phyloP scores from a whole-genome alignment of 768 basidiomycete genomes.

The Crepidotus variabilis region DNA sequence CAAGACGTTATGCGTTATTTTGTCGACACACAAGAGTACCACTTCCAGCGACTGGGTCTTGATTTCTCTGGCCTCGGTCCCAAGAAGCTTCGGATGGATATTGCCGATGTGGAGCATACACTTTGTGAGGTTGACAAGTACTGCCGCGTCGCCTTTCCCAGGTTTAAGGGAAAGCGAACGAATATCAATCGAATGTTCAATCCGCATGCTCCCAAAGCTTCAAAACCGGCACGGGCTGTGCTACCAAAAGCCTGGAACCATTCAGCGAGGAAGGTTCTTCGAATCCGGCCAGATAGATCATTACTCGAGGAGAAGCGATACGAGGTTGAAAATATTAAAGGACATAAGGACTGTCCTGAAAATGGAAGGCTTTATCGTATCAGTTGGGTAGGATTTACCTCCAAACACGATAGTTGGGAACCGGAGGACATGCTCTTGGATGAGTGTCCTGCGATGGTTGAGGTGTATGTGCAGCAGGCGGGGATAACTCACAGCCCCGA shows the following conservation, averaged over 20 bases:
- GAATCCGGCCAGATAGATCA: conserved; percentile 35
- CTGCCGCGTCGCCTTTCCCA: conserved; percentile 51
- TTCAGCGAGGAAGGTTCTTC: conserved; percentile 13
- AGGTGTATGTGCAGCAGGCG: conserved; percentile 31
- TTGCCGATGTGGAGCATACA: conserved; percentile 75
- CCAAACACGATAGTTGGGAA: conserved; percentile 57
- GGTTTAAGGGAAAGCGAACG: conserved; percentile 37
- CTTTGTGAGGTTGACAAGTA: conserved; percentile 83
- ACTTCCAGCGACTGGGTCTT: conserved; percentile 59
- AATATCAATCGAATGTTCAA: conserved; percentile 36
- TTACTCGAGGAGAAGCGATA: conserved; percentile 42
- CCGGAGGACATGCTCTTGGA: conserved; percentile 38
- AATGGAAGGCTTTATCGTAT: conserved; percentile 43
- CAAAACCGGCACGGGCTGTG: conserved; percentile 40
- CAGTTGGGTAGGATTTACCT: conserved; percentile 52
- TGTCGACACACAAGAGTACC: conserved; percentile 50
- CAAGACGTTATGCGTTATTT: conserved; percentile 64
- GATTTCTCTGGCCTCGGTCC: conserved; percentile 50
- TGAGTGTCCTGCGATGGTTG: conserved; percentile 45
- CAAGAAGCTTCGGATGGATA: conserved; percentile 44
- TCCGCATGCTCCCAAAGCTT: conserved; percentile 48
- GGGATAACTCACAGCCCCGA: background rate
- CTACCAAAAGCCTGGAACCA: too few species aligned
- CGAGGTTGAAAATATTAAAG: conserved; percentile 30
- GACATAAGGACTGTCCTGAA: conserved; percentile 30